Percentiles rank a stretch among this genome's conserved stretches.
Evolutionary conservation across 2,329 filamentous ascomycete species (phyloP).

Genomic region (Fusarium oxysporum): DNA sequence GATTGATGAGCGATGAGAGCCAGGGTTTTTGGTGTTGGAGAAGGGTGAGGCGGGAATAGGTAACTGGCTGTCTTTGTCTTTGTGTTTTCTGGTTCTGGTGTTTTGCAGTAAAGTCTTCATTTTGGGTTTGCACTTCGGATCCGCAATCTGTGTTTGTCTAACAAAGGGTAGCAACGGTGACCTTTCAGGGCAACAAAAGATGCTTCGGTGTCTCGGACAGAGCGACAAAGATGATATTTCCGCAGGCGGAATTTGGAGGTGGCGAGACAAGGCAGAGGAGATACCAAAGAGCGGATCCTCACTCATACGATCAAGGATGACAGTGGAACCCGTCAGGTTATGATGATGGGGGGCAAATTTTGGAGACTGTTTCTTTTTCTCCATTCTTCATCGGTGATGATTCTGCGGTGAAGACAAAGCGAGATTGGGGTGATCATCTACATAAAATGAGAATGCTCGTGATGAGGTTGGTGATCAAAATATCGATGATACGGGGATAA

Average conservation of each 20-base stretch:
- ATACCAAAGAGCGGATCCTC: not conserved
- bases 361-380: not conserved
- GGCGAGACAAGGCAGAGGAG: constrained; percentile 7
- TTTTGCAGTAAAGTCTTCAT: not conserved
- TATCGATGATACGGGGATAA: not conserved
- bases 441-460: not conserved
- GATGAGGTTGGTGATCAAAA: not conserved
- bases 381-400: not conserved
- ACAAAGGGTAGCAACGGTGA: not conserved
- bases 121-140: constrained; percentile 2
- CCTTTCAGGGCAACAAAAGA: not conserved
- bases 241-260: constrained; percentile 21
- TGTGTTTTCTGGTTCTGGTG: not conserved
- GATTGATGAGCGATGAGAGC: constrained; percentile 17
- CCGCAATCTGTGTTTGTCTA: constrained; percentile 6
- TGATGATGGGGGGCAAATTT: constrained; percentile 26
- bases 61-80: not conserved
- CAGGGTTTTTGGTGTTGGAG: constrained; percentile 12
- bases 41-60: not conserved
- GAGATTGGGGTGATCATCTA: not conserved
- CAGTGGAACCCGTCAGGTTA: constrained; percentile 23
- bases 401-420: not conserved
- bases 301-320: constrained; percentile 35
- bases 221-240: constrained; percentile 6
- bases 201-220: not conserved